phyloP scores from a whole-genome alignment of 2,329 filamentous ascomycete genomes.

The Camptophora hylomeconis region DNA sequence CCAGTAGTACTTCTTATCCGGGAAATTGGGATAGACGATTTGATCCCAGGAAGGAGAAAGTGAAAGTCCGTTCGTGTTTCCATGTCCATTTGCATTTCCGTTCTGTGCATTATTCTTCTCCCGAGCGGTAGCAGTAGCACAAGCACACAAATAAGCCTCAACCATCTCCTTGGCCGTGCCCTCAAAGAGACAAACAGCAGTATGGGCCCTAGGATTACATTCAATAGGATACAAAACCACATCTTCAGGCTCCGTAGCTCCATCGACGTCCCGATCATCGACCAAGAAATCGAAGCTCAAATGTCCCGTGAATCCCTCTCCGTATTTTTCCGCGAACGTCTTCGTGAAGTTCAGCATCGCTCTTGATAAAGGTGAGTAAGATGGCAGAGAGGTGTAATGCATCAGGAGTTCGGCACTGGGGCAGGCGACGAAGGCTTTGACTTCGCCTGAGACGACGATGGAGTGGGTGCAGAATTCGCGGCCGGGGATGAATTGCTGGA shows the following conservation, averaged over 20 bases:
- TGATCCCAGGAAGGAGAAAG: no score
- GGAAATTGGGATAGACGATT: slow-evolving; percentile 1
- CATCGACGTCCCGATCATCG: slow-evolving; percentile 28
- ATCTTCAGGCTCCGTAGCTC: slow-evolving; percentile 14
- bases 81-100: slow-evolving; percentile 9
- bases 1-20: slow-evolving; percentile 43
- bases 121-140: no score
- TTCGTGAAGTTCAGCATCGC: slow-evolving; percentile 55
- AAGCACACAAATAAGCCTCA: slow-evolving; percentile 37
- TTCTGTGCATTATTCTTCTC: no score
- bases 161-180: slow-evolving; percentile 27
- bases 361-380: slow-evolving; percentile 39
- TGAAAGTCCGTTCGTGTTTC: not conserved
- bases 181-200: slow-evolving; percentile 50
- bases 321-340: slow-evolving; percentile 39
- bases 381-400: slow-evolving; percentile 50
- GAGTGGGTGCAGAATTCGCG: slow-evolving; percentile 61
- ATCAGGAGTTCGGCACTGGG: slow-evolving; percentile 49
- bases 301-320: slow-evolving; percentile 50
- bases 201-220: slow-evolving; percentile 58
- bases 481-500: slow-evolving; percentile 56
- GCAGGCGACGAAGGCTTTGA: slow-evolving; percentile 56
- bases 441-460: slow-evolving; percentile 49
- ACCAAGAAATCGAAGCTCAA: slow-evolving; percentile 60
- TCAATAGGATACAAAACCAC: slow-evolving; percentile 49